Percentiles rank a stretch among this genome's conserved stretches.
phyloP scores from a whole-genome alignment of 1,139 yeast species.

The Debaryomycetaceae sp. region DNA sequence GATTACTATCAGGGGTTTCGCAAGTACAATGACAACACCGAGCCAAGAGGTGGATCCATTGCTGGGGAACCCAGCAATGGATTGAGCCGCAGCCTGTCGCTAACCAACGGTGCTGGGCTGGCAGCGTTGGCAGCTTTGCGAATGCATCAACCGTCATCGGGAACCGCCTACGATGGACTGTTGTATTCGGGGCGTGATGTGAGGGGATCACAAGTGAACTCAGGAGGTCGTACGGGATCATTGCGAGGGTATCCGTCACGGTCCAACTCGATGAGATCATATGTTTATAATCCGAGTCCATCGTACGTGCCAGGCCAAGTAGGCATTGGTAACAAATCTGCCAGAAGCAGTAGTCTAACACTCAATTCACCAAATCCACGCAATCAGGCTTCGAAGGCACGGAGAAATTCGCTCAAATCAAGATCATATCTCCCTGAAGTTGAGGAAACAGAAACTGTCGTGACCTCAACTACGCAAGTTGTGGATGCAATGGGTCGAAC shows the following conservation, averaged over 20 bases:
- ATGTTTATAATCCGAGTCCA: slow-evolving; percentile 39
- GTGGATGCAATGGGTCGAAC: slow-evolving; percentile 44
- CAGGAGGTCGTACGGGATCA: slow-evolving; percentile 6
- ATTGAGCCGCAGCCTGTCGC: slow-evolving; percentile 18
- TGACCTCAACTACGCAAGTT: slow-evolving; percentile 44
- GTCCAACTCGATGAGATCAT: slow-evolving; percentile 31
- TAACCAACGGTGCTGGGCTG: slow-evolving; percentile 34
- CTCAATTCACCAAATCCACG: neutral
- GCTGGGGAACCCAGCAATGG: slow-evolving; percentile 26
- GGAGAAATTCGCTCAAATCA: neutral
- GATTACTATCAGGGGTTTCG: slow-evolving; percentile 34
- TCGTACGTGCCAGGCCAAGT: slow-evolving; percentile 21
- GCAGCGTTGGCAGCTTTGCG: slow-evolving; percentile 45
- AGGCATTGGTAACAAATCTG: slow-evolving; percentile 3
- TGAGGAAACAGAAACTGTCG: slow-evolving; percentile 20
- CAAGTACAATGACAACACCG: slow-evolving; percentile 33
- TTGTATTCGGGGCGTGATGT: neutral
- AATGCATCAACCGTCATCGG: slow-evolving; percentile 21
- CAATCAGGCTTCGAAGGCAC: neutral
- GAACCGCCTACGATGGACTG: slow-evolving; percentile 1
- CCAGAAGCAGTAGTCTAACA: neutral
- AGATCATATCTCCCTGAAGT: slow-evolving; percentile 5
- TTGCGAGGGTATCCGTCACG: slow-evolving; percentile 13
- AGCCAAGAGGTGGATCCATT: slow-evolving; percentile 21
- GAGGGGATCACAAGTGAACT: neutral